Percentiles rank a stretch among this genome's conserved stretches.
Conservation (phyloP, 306 rosid genomes). For the Calophaca sinica region DNA sequence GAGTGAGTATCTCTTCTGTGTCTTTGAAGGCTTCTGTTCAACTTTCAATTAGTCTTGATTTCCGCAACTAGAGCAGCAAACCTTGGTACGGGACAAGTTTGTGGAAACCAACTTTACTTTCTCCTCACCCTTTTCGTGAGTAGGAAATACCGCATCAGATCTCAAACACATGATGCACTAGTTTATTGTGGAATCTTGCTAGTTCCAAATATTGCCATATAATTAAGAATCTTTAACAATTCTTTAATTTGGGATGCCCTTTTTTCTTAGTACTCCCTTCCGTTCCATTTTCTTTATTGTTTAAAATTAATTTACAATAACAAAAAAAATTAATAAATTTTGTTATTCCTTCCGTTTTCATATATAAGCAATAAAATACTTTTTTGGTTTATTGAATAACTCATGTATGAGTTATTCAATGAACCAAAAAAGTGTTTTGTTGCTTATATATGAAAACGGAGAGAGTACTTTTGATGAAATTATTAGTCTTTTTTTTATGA, state of each 20-base stretch:
- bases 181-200: slow-evolving; percentile 37
- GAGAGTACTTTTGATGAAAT: no score
- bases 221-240: neutral
- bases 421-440: no score
- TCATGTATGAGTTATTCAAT: no score
- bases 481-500: no score
- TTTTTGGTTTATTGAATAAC: no score
- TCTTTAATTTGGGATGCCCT: neutral
- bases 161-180: slow-evolving; percentile 22
- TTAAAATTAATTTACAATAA: no score
- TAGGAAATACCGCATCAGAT: neutral
- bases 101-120: slow-evolving; percentile 40
- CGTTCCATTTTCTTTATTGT: neutral
- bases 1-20: neutral
- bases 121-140: slow-evolving; percentile 15
- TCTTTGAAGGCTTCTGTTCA: slow-evolving; percentile 10
- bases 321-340: no score
- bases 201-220: slow-evolving; percentile 7
- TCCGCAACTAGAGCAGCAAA: neutral
- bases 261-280: slow-evolving; percentile 1
- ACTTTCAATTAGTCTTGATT: slow-evolving; percentile 6
- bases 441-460: no score
- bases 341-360: no score
- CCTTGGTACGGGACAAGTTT: slow-evolving; percentile 15
- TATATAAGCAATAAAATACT: no score